Percentiles rank a stretch among this genome's conserved stretches.
These are phyloP conservation scores for Diaporthe amygdali DNA, from an alignment of 2,329 filamentous ascomycete species.

Conservation along the genomic window DNA sequence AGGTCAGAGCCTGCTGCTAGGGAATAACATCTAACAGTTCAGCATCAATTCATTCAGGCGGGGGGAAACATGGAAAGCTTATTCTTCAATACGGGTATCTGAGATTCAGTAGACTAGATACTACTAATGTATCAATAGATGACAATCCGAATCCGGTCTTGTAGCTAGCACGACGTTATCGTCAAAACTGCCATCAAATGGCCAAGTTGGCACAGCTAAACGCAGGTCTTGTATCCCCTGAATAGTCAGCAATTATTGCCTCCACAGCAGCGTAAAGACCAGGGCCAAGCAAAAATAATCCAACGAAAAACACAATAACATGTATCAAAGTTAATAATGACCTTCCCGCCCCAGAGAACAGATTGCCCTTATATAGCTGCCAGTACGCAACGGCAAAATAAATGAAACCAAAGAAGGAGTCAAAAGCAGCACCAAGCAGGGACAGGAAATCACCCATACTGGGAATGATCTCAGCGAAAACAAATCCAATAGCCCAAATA, in stretches of 20 bases:
- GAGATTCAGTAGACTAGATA: too few relatives aligned
- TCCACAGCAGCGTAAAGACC: conserved; percentile 7
- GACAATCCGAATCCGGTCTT: too few relatives aligned
- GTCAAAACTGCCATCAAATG: neutral
- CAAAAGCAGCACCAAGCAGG: conserved; percentile 2
- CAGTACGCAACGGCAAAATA: neutral
- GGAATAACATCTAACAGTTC: too few relatives aligned
- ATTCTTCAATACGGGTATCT: too few relatives aligned
- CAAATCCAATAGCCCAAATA: neutral
- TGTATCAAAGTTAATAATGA: neutral
- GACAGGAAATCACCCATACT: neutral
- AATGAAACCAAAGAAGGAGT: conserved; percentile 3
- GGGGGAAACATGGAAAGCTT: too few relatives aligned
- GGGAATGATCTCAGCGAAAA: neutral
- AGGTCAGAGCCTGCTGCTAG: too few relatives aligned
- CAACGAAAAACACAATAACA: neutral
- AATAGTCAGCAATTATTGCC: neutral
- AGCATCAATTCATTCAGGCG: too few relatives aligned
- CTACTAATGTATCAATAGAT: too few relatives aligned
- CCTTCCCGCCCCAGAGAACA: neutral
- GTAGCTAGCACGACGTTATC: too few relatives aligned
- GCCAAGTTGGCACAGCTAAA: conserved; percentile 5
- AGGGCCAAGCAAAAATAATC: neutral
- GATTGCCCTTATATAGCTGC: neutral
- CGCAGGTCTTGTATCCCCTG: neutral